phyloP scores from a whole-genome alignment of 371 early-diverging fungal species.

The Rhizomucor pusillus region DNA sequence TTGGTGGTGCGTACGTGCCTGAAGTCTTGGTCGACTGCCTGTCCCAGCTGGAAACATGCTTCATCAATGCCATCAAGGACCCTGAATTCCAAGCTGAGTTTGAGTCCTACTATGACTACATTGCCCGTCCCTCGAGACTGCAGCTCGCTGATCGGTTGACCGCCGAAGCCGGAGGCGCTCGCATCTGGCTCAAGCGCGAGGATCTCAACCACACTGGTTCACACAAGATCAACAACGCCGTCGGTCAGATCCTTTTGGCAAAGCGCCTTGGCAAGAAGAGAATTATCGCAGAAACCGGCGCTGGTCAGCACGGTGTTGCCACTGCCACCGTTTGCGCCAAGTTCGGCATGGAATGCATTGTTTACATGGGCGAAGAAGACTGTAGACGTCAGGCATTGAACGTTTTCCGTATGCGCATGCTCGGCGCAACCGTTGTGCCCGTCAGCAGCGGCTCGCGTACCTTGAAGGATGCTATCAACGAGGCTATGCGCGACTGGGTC shows the following conservation, averaged over 20 bases:
- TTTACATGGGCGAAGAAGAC: constrained; percentile 98
- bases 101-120: constrained; percentile 85
- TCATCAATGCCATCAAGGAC: constrained; percentile 76
- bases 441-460: constrained; percentile 80
- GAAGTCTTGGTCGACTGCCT: constrained; percentile 94
- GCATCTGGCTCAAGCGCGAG: constrained; percentile 97
- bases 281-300: constrained; percentile 98
- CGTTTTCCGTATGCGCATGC: constrained; percentile 93
- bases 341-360: constrained; percentile 91
- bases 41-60: constrained; percentile 84
- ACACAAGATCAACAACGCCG: constrained; percentile 98
- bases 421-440: constrained; percentile 92
- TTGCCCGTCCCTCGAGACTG: constrained; percentile 87
- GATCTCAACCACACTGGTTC: constrained; percentile 98
- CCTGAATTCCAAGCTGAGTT: constrained; percentile 90
- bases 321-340: constrained; percentile 98
- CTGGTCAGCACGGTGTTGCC: constrained; percentile 98
- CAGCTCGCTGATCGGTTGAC: constrained; percentile 88
- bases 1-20: constrained; percentile 96
- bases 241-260: constrained; percentile 93
- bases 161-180: constrained; percentile 77
- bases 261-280: constrained; percentile 93
- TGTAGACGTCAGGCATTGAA: constrained; percentile 92
- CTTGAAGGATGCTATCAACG: constrained; percentile 97
- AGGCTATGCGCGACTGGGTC: constrained; percentile 98